Base-by-base conservation (phyloP, 1,284 basidiomycete species). In the Phylloporus gajari region DNA sequence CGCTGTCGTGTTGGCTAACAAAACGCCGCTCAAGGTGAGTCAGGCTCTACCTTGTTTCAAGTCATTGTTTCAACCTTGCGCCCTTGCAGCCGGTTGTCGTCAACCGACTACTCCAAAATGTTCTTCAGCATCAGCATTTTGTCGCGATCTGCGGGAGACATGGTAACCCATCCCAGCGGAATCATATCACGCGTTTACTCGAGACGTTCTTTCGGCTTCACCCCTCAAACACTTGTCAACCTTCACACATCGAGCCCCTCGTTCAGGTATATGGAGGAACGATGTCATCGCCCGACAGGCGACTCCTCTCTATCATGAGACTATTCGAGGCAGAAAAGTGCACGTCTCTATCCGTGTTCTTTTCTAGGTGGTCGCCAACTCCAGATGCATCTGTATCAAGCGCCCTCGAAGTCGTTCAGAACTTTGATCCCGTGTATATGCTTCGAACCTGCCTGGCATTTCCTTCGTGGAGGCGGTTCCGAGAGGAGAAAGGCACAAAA, bases 141-240 rank as follows among this genome's bases (percentile, higher is more conserved):
- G 86, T 85, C 73, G 85, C 84, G 67, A 72, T 86, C 25, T 88
- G 84, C 70, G 81, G 78, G 12, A 72, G 71, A 21, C 73, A 77
- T 17, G 73, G 74, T 2, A 64, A 71, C 17, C 35, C 80, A 21
- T 69, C 78, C 5, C 77, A 83, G 42, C 85, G 89, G 44, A 84
- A 88, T 35, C 81, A 84, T 3, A 81, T 94, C 51, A 83, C 92
- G 40, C 78, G 84, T 51, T 82, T 95, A 1, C 82, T 96, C 3
- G 86, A 91, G 68, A 82, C 83, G 2, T 85, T 97, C 5, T 97
- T 97, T 85, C 81, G 88, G 69, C 86, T 92, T 21, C 91, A 95
- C 77, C 93, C 95, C 0, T 84, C 87, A 27, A 95, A 95, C 75
- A 93, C 95, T 2, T 95, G 94, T 77, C 95, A 97, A 79, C 88